Percentiles rank a stretch among this genome's conserved stretches.
Evolutionary conservation across 2,329 filamentous ascomycete genomes (phyloP).

Genomic region (Sporothrix brasiliensis): DNA sequence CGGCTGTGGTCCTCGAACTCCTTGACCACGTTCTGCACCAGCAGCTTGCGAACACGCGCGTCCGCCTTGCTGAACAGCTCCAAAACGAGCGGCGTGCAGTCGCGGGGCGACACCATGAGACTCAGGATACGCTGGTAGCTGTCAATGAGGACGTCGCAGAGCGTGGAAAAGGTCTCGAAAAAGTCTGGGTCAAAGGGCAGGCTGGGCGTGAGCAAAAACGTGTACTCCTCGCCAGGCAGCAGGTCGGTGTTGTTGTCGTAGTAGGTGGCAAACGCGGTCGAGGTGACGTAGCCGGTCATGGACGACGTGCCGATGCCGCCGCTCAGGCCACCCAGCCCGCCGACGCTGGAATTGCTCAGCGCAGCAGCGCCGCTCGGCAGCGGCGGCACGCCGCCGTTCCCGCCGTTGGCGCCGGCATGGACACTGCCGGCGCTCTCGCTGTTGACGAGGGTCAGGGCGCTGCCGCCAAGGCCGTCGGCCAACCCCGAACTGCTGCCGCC

Average conservation of each 20-base stretch:
- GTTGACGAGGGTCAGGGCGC: conserved; percentile 32
- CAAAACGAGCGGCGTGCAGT: conserved; percentile 70
- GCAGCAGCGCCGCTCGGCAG: conserved; percentile 43
- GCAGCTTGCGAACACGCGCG: conserved; percentile 80
- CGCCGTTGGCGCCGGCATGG: conserved; percentile 41
- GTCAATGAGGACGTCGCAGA: conserved; percentile 94
- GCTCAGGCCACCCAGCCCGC: conserved; percentile 36
- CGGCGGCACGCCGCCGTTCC: conserved; percentile 33
- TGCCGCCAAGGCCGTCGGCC: conserved; percentile 35
- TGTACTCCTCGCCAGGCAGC: conserved; percentile 82
- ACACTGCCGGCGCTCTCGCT: conserved; percentile 35
- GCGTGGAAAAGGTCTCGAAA: conserved; percentile 90
- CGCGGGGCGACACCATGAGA: conserved; percentile 73
- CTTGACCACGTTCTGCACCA: conserved; percentile 81
- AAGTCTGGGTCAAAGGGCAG: conserved; percentile 97
- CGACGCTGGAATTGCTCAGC: background rate
- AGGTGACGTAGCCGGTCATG: conserved; percentile 38
- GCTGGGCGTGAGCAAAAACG: conserved; percentile 83
- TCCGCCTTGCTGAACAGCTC: conserved; percentile 93
- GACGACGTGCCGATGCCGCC: conserved; percentile 35
- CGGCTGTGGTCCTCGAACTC: conserved; percentile 92
- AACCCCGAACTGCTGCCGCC: conserved; percentile 56
- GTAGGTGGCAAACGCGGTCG: conserved; percentile 44
- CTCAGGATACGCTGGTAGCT: conserved; percentile 79
- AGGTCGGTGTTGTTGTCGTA: conserved; percentile 67